Conservation (phyloP, 345 rosid species). For the Lepidium africanum region DNA sequence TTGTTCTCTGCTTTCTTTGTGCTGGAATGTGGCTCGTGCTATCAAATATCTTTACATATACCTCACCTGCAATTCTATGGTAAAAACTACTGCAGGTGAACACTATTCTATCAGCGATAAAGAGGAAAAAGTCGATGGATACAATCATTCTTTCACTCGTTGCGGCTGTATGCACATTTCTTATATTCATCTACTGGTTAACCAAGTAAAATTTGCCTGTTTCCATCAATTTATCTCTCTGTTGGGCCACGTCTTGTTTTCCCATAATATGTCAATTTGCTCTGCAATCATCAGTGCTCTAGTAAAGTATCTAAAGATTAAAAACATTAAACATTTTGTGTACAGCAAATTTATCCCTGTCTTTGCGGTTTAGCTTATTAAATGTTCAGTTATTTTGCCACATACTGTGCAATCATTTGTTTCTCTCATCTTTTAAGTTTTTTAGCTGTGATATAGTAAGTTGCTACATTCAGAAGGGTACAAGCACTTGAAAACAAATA, state of each 20-base stretch:
- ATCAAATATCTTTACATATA: neutral
- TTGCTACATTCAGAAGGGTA: neutral
- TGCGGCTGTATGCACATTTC: slow-evolving; percentile 91
- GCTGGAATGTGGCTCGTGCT: neutral
- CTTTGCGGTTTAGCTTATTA: neutral
- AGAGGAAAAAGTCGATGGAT: slow-evolving; percentile 96
- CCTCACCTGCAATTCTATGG: slow-evolving; percentile 4
- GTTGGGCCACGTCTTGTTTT: slow-evolving; percentile 21
- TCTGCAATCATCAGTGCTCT: slow-evolving; percentile 9
- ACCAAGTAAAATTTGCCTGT: slow-evolving; percentile 48
- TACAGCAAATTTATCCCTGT: slow-evolving; percentile 17
- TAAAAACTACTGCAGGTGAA: slow-evolving; percentile 64
- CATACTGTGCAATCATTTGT: neutral
- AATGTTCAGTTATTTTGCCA: neutral
- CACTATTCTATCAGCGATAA: slow-evolving; percentile 67
- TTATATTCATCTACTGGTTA: slow-evolving; percentile 90
- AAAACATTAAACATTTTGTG: slow-evolving; percentile 20
- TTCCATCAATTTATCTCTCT: slow-evolving; percentile 12
- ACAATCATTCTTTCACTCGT: slow-evolving; percentile 86
- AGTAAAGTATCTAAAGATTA: slow-evolving; percentile 14
- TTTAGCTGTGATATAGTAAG: neutral
- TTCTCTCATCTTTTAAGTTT: neutral
- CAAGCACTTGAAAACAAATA: neutral
- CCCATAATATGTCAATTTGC: slow-evolving; percentile 13
- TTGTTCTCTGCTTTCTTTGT: neutral